These are phyloP conservation scores for Fomitopsis pinicola DNA, from an alignment of 1,284 basidiomycete genomes.

Conservation along the genomic window DNA sequence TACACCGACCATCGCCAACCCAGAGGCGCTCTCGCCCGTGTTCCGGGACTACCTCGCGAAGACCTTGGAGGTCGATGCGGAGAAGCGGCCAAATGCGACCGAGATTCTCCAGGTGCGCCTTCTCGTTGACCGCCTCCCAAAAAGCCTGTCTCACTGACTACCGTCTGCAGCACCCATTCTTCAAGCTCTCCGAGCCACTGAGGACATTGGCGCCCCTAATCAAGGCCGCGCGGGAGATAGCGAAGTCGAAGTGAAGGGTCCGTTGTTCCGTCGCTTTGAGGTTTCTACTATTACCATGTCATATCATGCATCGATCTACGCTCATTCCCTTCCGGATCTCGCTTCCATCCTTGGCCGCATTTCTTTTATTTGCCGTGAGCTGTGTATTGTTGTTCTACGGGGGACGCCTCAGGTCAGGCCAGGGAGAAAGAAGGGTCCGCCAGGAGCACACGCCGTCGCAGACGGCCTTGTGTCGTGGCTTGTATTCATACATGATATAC, in stretches of 20 bases:
- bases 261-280: background rate
- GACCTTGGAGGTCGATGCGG: conserved; percentile 93
- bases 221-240: conserved; percentile 87
- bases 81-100: conserved; percentile 87
- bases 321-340: conserved; percentile 15
- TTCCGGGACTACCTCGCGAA: conserved; percentile 91
- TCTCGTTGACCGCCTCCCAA: background rate
- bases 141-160: background rate
- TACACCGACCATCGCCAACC: conserved; percentile 96
- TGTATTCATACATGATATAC: conserved; percentile 18
- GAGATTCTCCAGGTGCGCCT: conserved; percentile 67
- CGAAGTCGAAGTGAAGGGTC: conserved; percentile 53
- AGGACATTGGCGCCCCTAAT: conserved; percentile 87
- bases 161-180: conserved; percentile 74
- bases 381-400: conserved; percentile 4
- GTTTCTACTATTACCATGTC: conserved; percentile 5
- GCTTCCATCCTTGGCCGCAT: conserved; percentile 7
- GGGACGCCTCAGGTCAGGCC: background rate
- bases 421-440: background rate
- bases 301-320: conserved; percentile 24
- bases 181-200: conserved; percentile 83
- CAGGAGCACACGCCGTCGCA: background rate
- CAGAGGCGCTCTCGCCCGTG: conserved; percentile 82
- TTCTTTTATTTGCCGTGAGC: conserved; percentile 5
- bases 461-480: conserved; percentile 6